Evolutionary conservation across 306 rosid species (phyloP).

Genomic region (Cucurbita ficifolia): DNA sequence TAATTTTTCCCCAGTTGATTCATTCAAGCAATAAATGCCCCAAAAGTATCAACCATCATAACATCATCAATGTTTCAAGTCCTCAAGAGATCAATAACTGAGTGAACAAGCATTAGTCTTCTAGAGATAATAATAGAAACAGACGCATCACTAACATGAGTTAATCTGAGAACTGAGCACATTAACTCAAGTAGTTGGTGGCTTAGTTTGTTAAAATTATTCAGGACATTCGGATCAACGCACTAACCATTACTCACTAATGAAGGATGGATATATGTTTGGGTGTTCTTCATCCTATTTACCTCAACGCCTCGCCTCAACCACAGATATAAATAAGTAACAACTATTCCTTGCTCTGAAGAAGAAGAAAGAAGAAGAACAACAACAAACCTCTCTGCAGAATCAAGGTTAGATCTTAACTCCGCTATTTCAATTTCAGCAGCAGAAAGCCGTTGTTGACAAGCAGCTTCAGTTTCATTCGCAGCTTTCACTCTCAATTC

Average conservation of each 20-base stretch:
- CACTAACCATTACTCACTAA: neutral
- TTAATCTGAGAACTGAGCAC: no score
- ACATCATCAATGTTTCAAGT: neutral
- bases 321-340: neutral
- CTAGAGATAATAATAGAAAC: neutral
- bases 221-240: neutral
- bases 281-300: neutral
- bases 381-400: conserved; percentile 57
- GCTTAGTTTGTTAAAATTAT: neutral
- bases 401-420: conserved; percentile 51
- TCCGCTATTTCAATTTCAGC: conserved; percentile 78
- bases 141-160: neutral
- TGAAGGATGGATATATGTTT: neutral
- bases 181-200: neutral
- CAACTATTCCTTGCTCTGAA: neutral
- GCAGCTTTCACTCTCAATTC: conserved; percentile 95
- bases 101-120: neutral
- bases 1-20: neutral
- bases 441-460: conserved; percentile 69
- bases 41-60: neutral
- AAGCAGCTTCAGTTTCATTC: conserved; percentile 89
- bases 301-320: neutral
- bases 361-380: neutral
- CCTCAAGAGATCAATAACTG: neutral
- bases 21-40: neutral